phyloP scores from a whole-genome alignment of 768 basidiomycete species.

The Dioszegia crocea region DNA sequence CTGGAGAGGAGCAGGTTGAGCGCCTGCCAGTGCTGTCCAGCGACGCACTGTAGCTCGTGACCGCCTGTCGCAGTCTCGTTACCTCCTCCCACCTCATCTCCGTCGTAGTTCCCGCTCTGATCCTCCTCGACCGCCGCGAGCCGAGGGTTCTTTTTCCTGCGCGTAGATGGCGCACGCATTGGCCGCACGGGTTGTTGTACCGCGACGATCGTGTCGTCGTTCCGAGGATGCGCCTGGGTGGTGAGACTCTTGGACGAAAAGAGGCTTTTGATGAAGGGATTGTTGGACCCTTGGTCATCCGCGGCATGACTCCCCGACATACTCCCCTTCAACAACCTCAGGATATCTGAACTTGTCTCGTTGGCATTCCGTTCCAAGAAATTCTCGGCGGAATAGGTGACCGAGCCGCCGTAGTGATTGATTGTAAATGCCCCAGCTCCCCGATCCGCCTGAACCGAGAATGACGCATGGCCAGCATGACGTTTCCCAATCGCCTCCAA shows the following conservation, averaged over 20 bases:
- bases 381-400: constrained; percentile 83
- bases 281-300: constrained; percentile 73
- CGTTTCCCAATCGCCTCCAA: constrained; percentile 89
- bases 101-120: constrained; percentile 29
- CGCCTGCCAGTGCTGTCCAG: constrained; percentile 81
- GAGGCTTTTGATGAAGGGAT: constrained; percentile 84
- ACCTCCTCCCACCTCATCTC: constrained; percentile 39
- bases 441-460: constrained; percentile 73
- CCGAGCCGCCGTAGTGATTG: constrained; percentile 84
- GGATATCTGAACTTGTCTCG: constrained; percentile 86
- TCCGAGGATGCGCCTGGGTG: constrained; percentile 82
- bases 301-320: constrained; percentile 27
- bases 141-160: constrained; percentile 53
- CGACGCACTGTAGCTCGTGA: constrained; percentile 63
- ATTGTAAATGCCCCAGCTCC: constrained; percentile 84
- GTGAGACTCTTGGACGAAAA: constrained; percentile 86
- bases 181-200: constrained; percentile 92
- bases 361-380: constrained; percentile 88
- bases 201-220: constrained; percentile 92
- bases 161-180: constrained; percentile 84
- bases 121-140: constrained; percentile 43
- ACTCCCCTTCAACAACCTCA: constrained; percentile 75
- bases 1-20: constrained; percentile 82
- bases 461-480: constrained; percentile 88
- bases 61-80: constrained; percentile 27